Evolutionary conservation across 164 flowering plant genomes (phyloP).

Genomic region (Litsea cubeba): DNA sequence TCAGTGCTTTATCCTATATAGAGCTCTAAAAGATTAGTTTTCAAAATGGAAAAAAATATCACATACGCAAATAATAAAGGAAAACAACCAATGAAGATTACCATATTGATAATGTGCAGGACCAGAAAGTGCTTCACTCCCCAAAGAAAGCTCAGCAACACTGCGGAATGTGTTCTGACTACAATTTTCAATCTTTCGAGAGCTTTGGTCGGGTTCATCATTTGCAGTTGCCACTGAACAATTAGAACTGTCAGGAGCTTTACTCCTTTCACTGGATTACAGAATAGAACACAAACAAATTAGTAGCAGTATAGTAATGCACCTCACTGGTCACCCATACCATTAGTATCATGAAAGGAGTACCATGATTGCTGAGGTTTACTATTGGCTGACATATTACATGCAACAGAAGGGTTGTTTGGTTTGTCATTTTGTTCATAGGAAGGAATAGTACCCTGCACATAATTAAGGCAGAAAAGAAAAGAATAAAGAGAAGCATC

Average conservation of each 20-base stretch:
- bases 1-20: constrained; percentile 61
- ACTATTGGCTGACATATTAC: constrained; percentile 29
- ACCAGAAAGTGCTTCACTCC: constrained; percentile 34
- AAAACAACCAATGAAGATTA: constrained; percentile 19
- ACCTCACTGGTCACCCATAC: background rate
- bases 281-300: constrained; percentile 1
- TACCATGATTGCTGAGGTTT: constrained; percentile 36
- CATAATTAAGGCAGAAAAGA: background rate
- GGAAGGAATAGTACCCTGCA: constrained; percentile 36
- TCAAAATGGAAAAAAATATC: background rate
- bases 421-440: constrained; percentile 20
- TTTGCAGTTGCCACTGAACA: constrained; percentile 22
- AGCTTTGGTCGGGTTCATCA: constrained; percentile 24
- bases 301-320: constrained; percentile 3
- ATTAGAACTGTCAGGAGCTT: constrained; percentile 23
- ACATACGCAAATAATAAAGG: background rate
- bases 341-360: constrained; percentile 4
- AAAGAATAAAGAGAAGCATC: too few species aligned
- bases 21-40: background rate
- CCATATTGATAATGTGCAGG: constrained; percentile 59
- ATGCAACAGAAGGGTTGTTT: constrained; percentile 28
- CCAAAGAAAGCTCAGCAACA: constrained; percentile 62
- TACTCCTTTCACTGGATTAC: constrained; percentile 4
- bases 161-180: constrained; percentile 54
- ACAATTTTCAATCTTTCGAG: constrained; percentile 35